Conservation (phyloP, 495 filamentous ascomycete species). For the Penicillium odoratum region DNA sequence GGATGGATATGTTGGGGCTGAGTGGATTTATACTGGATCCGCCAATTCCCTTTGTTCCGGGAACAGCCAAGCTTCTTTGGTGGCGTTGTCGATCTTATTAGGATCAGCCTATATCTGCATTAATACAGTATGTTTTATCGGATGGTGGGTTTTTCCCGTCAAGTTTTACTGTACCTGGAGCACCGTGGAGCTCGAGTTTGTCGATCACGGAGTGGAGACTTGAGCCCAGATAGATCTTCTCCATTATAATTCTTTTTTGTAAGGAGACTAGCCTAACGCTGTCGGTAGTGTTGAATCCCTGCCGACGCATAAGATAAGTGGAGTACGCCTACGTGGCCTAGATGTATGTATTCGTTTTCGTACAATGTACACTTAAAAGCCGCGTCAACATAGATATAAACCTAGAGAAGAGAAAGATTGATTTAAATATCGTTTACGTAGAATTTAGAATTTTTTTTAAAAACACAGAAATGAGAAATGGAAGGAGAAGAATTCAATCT, state of each 20-base stretch:
- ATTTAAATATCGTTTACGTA: too few relatives aligned
- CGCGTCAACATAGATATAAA: too few relatives aligned
- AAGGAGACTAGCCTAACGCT: too few relatives aligned
- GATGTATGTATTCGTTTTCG: too few relatives aligned
- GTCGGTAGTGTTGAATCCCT: too few relatives aligned
- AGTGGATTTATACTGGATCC: slow-evolving; percentile 1
- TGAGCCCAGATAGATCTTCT: slow-evolving; percentile 11
- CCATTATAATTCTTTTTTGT: too few relatives aligned
- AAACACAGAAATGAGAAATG: too few relatives aligned
- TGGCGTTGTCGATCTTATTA: slow-evolving; percentile 22
- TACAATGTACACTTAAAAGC: too few relatives aligned
- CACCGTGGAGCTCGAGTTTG: slow-evolving; percentile 13
- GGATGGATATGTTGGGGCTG: not conserved
- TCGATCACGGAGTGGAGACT: slow-evolving; percentile 18
- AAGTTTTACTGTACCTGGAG: slow-evolving; percentile 16
- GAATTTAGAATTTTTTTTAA: too few relatives aligned
- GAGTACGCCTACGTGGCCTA: too few relatives aligned
- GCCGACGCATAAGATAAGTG: too few relatives aligned
- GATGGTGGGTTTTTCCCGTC: slow-evolving; percentile 6
- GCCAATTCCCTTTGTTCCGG: not conserved
- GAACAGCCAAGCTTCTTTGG: slow-evolving; percentile 6
- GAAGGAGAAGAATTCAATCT: not conserved
- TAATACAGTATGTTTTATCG: not conserved
- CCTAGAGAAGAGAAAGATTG: too few relatives aligned
- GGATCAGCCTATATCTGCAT: slow-evolving; percentile 18